These are phyloP conservation scores for Coemansia sp. DNA, from an alignment of 192 early-diverging fungal species.

Conservation along the genomic window DNA sequence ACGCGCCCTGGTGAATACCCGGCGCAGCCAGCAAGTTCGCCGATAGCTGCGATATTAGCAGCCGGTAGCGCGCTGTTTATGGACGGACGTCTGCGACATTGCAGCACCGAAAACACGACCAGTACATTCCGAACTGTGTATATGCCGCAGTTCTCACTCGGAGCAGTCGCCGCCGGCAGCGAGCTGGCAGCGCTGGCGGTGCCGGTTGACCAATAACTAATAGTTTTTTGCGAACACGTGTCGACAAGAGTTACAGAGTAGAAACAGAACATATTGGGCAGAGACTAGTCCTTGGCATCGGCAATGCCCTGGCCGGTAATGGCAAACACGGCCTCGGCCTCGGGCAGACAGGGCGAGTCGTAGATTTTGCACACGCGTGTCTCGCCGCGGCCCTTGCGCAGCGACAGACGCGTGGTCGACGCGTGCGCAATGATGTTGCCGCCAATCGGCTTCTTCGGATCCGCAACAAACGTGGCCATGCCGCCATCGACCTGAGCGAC, in stretches of 20 bases:
- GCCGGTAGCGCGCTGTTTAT: conserved; percentile 43
- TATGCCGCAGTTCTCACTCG: conserved; percentile 47
- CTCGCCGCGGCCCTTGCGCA: conserved; percentile 89
- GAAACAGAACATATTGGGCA: neutral
- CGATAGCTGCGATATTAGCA: conserved; percentile 15
- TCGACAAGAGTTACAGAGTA: neutral
- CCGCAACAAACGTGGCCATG: conserved; percentile 80
- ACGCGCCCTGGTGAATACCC: conserved; percentile 14
- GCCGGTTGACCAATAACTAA: conserved; percentile 8
- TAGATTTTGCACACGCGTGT: conserved; percentile 95
- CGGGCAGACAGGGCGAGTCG: conserved; percentile 92
- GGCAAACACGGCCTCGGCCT: conserved; percentile 88
- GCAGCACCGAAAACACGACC: conserved; percentile 22
- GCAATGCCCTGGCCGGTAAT: conserved; percentile 86
- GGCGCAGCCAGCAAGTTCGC: neutral
- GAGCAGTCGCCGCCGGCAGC: conserved; percentile 1
- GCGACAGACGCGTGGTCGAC: conserved; percentile 90
- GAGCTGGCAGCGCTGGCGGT: conserved; percentile 23
- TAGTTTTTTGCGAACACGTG: too few relatives aligned
- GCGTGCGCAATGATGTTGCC: conserved; percentile 98
- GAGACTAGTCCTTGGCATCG: conserved; percentile 72
- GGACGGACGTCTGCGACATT: conserved; percentile 43
- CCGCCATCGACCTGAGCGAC: conserved; percentile 91
- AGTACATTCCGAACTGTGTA: conserved; percentile 23
- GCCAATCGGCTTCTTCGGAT: conserved; percentile 95